phyloP scores from a whole-genome alignment of 2,329 filamentous ascomycete genomes.

The Gaeumannomyces sp. region DNA sequence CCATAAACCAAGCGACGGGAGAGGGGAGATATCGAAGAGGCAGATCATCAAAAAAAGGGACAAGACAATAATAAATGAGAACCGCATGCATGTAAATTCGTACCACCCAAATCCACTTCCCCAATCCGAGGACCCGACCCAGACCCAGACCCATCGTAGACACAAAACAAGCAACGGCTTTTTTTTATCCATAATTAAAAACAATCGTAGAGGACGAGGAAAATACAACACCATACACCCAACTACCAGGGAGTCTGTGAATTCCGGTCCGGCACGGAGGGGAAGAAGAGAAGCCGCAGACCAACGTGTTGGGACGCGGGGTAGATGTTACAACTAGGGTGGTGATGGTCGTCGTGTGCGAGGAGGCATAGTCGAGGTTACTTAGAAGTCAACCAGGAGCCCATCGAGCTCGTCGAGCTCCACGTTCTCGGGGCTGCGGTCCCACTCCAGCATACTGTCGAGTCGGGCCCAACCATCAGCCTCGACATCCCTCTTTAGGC shows the following conservation, averaged over 20 bases:
- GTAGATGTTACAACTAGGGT: neutral
- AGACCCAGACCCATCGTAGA: neutral
- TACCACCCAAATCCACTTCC: neutral
- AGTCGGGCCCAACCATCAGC: slow-evolving; percentile 38
- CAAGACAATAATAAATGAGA: neutral
- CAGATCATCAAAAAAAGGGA: neutral
- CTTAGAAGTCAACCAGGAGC: slow-evolving; percentile 69
- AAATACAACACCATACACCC: neutral
- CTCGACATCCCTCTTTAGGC: slow-evolving; percentile 31
- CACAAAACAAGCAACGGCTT: neutral
- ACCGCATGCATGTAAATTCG: neutral
- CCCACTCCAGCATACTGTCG: slow-evolving; percentile 47
- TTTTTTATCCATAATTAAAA: neutral
- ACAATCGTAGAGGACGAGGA: neutral
- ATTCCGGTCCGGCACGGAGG: neutral
- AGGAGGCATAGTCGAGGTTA: neutral
- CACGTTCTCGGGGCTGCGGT: slow-evolving; percentile 77
- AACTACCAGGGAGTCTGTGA: neutral
- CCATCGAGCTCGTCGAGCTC: slow-evolving; percentile 91
- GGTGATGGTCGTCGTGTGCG: neutral
- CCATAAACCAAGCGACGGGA: neutral
- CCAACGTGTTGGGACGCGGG: neutral
- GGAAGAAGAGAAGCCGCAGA: neutral
- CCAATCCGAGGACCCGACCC: neutral
- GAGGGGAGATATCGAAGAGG: neutral